Base-by-base conservation (phyloP, 495 filamentous ascomycete species). In the Thozetella sp. region DNA sequence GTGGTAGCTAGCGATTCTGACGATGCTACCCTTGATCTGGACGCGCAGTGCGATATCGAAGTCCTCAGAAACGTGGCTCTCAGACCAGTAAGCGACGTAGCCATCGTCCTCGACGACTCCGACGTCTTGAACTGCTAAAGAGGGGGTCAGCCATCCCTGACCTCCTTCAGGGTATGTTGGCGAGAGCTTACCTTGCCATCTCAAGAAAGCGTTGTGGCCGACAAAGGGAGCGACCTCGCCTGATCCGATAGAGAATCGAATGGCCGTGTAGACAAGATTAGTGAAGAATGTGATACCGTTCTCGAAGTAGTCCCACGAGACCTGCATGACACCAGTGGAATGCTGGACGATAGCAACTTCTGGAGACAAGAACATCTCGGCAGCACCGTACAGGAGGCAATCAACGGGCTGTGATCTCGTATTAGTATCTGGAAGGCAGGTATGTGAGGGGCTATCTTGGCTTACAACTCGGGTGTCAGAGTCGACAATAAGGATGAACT, bases 31-130 rank as follows among this genome's bases (percentile, higher is more conserved):
- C 59, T 64, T 74, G 34, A 78, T 82, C 67, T 92, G 89, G 12
- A 92, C 80, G 50, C 88, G 87, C 0, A 92, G 83, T 19, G 89
- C 87, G 85, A 92, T 91, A 55, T 92, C 89, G 62, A 92, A 92
- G 64, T 92, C 89, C 63, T 92, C 89, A 11, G 89, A 91, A 19
- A 92, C 89, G 63, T 88, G 87, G 3, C 80, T 81, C 71, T 92
- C 89, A 3, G 89, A 91, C 89, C 89, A 92, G 72, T 85, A 91
- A 66, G 90, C 90, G 62, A 89, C 74, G 40, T 86, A 83, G 20
- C 84, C 85, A 52, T 86, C 80, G 57, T 83, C 78, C 43, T 81
- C 78, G 56, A 76, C 63, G 69, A 90, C 90, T 4, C 83, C 82
- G 40, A 92, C 85, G 52, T 88, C 78, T 70, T 92, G 89, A 43